These are phyloP conservation scores for Amaranthus hypochondriacus DNA, from an alignment of 148 eudicot genomes.

Conservation along the genomic window DNA sequence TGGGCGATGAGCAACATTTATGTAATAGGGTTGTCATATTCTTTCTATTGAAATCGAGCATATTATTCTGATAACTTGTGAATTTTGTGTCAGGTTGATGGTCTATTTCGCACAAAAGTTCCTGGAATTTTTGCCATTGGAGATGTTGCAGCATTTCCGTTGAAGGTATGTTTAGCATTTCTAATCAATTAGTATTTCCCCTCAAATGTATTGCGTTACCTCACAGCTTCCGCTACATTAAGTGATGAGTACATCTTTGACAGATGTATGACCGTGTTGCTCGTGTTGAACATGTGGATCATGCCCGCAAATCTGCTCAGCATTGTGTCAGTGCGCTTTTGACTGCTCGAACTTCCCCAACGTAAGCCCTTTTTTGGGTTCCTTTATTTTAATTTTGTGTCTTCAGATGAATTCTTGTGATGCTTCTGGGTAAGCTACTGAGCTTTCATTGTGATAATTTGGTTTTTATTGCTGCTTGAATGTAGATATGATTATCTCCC, in stretches of 20 bases:
- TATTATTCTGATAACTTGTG: neutral
- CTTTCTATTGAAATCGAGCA: neutral
- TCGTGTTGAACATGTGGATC: slow-evolving; percentile 97
- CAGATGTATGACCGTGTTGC: slow-evolving; percentile 85
- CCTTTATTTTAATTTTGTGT: neutral
- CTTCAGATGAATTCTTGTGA: neutral
- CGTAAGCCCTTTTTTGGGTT: slow-evolving; percentile 35
- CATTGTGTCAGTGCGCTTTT: slow-evolving; percentile 77
- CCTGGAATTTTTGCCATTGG: slow-evolving; percentile 97
- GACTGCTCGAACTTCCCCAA: slow-evolving; percentile 53
- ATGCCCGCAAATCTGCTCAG: slow-evolving; percentile 93
- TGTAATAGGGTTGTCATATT: neutral
- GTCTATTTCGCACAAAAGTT: slow-evolving; percentile 70
- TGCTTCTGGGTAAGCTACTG: neutral
- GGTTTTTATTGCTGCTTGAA: slow-evolving; percentile 1
- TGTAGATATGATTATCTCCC: slow-evolving; percentile 91
- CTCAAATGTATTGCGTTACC: neutral
- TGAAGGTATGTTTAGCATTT: slow-evolving; percentile 47
- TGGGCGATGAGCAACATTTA: neutral
- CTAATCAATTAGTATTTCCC: neutral
- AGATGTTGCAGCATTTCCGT: slow-evolving; percentile 96
- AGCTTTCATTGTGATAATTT: slow-evolving; percentile 2
- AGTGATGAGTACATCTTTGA: slow-evolving; percentile 18
- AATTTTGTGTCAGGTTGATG: slow-evolving; percentile 69
- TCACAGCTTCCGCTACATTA: neutral